Evolutionary conservation across 768 basidiomycete genomes (phyloP).

Genomic region (Coprinopsis marcescibilis): DNA sequence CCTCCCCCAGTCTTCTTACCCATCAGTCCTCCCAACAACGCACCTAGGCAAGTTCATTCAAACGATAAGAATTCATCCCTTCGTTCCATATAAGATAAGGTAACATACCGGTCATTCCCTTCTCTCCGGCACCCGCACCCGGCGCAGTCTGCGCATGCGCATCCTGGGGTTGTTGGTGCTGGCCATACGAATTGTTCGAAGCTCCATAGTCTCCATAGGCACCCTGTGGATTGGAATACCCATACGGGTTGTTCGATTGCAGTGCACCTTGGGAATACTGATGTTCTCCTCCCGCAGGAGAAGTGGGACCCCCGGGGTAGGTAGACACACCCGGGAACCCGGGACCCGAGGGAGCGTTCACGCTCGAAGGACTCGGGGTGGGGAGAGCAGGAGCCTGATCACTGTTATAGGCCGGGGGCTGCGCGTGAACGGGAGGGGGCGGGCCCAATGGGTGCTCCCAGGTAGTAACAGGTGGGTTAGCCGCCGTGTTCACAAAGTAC

Average conservation of each 20-base stretch:
- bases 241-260: constrained; percentile 6
- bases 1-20: constrained; percentile 32
- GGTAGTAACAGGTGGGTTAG: constrained; percentile 55
- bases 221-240: constrained; percentile 18
- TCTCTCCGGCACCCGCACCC: not conserved
- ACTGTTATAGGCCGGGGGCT: constrained; percentile 34
- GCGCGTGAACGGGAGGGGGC: constrained; percentile 31
- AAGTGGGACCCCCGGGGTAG: not conserved
- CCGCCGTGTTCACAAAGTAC: constrained; percentile 72
- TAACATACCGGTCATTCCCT: not conserved
- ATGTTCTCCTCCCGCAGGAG: not conserved
- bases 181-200: not conserved
- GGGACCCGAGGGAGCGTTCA: not conserved
- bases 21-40: constrained; percentile 19
- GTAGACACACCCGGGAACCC: constrained; percentile 8
- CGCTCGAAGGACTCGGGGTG: constrained; percentile 22
- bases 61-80: not conserved
- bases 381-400: constrained; percentile 45
- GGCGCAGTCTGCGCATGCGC: not conserved
- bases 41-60: constrained; percentile 16
- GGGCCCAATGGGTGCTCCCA: constrained; percentile 71
- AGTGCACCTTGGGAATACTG: not conserved
- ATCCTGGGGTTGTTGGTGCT: not conserved
- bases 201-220: not conserved
- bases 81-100: constrained; percentile 6